A percentile compares a stretch with the other conserved stretches of the same genome.
These are phyloP conservation scores for Nemophila menziesii DNA, from an alignment of 257 asterid species.

Conservation along the genomic window DNA sequence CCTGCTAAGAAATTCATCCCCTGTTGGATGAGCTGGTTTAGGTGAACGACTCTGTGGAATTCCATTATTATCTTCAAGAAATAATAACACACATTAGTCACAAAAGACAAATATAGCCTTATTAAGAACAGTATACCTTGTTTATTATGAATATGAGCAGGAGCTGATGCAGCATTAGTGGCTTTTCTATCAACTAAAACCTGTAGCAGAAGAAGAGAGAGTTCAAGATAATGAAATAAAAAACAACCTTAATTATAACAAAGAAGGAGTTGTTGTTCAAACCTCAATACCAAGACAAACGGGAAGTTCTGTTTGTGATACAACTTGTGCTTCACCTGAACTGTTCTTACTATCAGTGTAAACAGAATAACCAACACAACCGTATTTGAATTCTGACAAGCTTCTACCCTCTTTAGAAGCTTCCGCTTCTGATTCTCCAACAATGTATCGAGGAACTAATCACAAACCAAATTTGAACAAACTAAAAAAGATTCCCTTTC, in stretches of 20 bases:
- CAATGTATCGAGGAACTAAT: conserved; percentile 48
- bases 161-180: conserved; percentile 27
- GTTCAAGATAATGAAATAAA: neutral
- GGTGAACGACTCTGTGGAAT: conserved; percentile 49
- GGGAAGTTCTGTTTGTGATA: conserved; percentile 53
- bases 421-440: conserved; percentile 62
- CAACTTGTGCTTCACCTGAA: conserved; percentile 28
- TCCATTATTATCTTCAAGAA: conserved; percentile 42
- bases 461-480: too few species aligned
- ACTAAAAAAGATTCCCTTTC: too few species aligned
- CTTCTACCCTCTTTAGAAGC: conserved; percentile 65
- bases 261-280: conserved; percentile 19
- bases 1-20: conserved; percentile 76
- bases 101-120: neutral
- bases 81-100: conserved; percentile 10
- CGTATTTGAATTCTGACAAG: conserved; percentile 63
- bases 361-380: conserved; percentile 78
- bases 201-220: conserved; percentile 23
- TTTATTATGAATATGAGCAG: conserved; percentile 35
- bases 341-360: conserved; percentile 42
- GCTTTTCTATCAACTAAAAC: conserved; percentile 52
- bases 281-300: conserved; percentile 89
- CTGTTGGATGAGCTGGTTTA: conserved; percentile 43
- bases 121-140: conserved; percentile 31
- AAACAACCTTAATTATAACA: neutral